A percentile compares a stretch with the other conserved stretches of the same genome.
phyloP scores from a whole-genome alignment of 805 yeast genomes.

The Phaffomyces opuntiae region DNA sequence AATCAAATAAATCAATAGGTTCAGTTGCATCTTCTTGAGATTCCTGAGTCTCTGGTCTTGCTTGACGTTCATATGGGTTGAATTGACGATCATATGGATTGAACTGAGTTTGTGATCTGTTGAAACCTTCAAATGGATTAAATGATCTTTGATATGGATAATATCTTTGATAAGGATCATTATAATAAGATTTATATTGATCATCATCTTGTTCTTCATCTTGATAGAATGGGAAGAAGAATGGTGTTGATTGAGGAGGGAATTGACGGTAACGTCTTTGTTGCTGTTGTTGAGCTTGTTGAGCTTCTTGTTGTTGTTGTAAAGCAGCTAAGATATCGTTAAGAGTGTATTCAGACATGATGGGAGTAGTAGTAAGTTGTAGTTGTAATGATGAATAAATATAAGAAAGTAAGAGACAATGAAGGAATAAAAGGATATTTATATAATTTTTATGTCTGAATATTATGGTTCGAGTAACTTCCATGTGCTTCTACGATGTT shows the following conservation, averaged over 20 bases:
- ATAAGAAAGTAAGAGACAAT: no score
- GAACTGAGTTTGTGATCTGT: not conserved
- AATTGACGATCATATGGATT: not conserved
- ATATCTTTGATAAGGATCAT: slow-evolving; percentile 3
- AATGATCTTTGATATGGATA: not conserved
- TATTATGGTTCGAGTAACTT: no score
- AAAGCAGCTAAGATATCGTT: no score
- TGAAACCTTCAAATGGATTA: not conserved
- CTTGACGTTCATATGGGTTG: not conserved
- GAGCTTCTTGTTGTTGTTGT: not conserved
- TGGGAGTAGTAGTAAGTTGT: not conserved
- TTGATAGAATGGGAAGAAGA: slow-evolving; percentile 2
- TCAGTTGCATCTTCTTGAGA: not conserved
- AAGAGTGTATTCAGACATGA: no score
- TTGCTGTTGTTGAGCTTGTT: slow-evolving; percentile 6
- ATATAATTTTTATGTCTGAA: no score
- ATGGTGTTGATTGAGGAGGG: slow-evolving; percentile 1
- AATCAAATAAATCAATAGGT: not conserved
- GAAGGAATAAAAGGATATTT: no score
- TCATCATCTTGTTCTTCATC: slow-evolving; percentile 8
- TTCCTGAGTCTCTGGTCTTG: not conserved
- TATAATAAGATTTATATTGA: slow-evolving; percentile 6
- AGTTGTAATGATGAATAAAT: no score
- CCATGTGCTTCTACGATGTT: no score
- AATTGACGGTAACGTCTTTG: slow-evolving; percentile 1